A percentile compares a stretch with the other conserved stretches of the same genome.
Evolutionary conservation across 1,139 yeast species (phyloP).

Genomic region (Nakaseomyces uthaithaninus): DNA sequence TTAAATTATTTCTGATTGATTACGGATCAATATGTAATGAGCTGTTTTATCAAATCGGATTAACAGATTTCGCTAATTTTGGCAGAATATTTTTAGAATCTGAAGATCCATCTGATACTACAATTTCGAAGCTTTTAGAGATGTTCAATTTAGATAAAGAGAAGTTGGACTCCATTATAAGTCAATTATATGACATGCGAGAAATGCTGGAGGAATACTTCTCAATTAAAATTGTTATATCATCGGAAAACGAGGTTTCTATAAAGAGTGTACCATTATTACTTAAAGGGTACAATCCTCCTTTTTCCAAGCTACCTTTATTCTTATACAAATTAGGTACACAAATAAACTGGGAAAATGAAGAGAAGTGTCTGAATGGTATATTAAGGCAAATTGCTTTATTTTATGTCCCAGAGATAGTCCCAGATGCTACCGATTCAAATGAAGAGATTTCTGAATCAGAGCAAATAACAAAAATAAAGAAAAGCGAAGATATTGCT

Average conservation of each 20-base stretch:
- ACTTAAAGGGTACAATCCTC: slow-evolving; percentile 54
- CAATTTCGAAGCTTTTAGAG: slow-evolving; percentile 13
- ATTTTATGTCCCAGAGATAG: slow-evolving; percentile 62
- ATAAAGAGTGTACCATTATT: slow-evolving; percentile 59
- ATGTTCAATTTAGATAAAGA: slow-evolving; percentile 11
- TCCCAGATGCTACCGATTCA: slow-evolving; percentile 21
- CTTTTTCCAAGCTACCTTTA: slow-evolving; percentile 53
- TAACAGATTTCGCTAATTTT: slow-evolving; percentile 73
- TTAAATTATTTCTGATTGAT: slow-evolving; percentile 68
- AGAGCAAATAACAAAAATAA: slow-evolving; percentile 20
- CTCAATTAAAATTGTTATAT: slow-evolving; percentile 38
- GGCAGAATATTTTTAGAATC: slow-evolving; percentile 48
- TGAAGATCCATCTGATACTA: slow-evolving; percentile 25
- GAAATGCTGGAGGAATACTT: slow-evolving; percentile 84
- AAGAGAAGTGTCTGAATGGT: slow-evolving; percentile 56
- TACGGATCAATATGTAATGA: slow-evolving; percentile 63
- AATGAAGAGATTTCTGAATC: slow-evolving; percentile 14
- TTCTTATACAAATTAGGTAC: slow-evolving; percentile 57
- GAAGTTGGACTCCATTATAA: slow-evolving; percentile 21
- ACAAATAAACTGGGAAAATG: slow-evolving; percentile 56
- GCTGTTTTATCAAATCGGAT: slow-evolving; percentile 71
- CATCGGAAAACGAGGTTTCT: slow-evolving; percentile 26
- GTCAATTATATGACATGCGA: slow-evolving; percentile 40
- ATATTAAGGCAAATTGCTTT: slow-evolving; percentile 62
- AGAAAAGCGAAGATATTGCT: slow-evolving; percentile 28